A percentile compares a stretch with the other conserved stretches of the same genome.
Conservation (phyloP, 257 asterid genomes). For the Apocynum venetum region DNA sequence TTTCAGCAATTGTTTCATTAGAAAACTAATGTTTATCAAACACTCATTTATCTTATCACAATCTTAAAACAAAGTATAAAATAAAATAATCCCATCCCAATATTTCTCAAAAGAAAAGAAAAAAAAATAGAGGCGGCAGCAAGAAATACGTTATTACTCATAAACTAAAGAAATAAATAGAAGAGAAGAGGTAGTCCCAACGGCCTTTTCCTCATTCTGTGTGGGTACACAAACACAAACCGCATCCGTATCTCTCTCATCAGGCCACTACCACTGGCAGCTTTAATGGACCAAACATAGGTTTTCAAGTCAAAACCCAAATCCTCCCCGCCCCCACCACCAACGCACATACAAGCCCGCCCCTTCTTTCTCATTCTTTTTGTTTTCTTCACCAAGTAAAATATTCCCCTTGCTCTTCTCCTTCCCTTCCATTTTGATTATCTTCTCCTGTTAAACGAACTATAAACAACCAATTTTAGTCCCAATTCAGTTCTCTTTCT, state of each 20-base stretch:
- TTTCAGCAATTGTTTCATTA: too few species aligned
- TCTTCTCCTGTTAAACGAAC: neutral
- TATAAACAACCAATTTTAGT: neutral
- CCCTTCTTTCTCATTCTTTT: neutral
- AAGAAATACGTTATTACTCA: neutral
- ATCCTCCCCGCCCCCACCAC: neutral
- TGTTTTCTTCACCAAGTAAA: neutral
- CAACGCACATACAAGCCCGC: neutral
- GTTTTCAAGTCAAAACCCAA: slow-evolving; percentile 13
- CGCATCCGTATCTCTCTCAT: neutral
- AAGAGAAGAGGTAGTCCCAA: neutral
- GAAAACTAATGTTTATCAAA: too few species aligned
- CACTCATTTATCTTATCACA: too few species aligned
- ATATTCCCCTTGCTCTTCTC: too few species aligned
- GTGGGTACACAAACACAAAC: neutral
- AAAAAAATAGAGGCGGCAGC: neutral
- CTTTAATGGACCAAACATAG: slow-evolving; percentile 18
- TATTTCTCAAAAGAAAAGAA: too few species aligned
- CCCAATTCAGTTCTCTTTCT: neutral
- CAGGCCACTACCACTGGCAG: neutral
- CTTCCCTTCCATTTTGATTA: neutral
- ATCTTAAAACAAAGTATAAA: too few species aligned
- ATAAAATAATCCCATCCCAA: too few species aligned
- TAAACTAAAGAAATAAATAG: too few species aligned
- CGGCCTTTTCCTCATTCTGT: neutral